Percentiles rank a stretch among this genome's conserved stretches.
These are phyloP conservation scores for Diplosphaera chodatii DNA, from an alignment of 139 green algal species.

Conservation along the genomic window DNA sequence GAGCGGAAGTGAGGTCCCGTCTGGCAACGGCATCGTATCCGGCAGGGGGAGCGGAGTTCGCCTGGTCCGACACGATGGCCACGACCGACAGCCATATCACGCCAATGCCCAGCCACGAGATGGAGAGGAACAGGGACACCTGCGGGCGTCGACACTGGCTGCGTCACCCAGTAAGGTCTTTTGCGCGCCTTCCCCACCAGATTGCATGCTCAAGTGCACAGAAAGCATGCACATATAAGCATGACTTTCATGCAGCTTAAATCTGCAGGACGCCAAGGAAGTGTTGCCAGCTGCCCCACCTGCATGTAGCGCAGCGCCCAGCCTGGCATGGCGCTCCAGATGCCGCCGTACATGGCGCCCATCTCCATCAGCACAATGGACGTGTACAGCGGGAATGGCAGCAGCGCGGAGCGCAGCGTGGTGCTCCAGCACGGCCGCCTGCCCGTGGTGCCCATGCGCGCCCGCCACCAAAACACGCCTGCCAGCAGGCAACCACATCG, in stretches of 20 bases:
- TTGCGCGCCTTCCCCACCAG: too few relatives aligned
- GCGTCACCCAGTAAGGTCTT: too few relatives aligned
- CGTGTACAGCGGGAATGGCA: conserved; percentile 17
- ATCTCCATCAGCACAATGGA: conserved; percentile 9
- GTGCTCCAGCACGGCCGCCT: conserved; percentile 17
- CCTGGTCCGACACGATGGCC: neutral
- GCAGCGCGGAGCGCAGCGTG: conserved; percentile 5
- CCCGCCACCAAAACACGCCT: conserved; percentile 34
- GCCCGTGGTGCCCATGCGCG: conserved; percentile 11
- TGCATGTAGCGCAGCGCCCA: conserved; percentile 2
- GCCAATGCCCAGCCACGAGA: neutral
- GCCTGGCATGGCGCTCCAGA: neutral
- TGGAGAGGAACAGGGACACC: neutral
- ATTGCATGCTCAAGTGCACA: too few relatives aligned
- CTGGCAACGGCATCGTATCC: neutral
- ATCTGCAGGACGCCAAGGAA: too few relatives aligned
- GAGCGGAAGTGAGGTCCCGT: neutral
- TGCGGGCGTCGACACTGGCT: too few relatives aligned
- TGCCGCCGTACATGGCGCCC: conserved; percentile 8
- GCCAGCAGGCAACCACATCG: neutral
- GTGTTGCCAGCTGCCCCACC: too few relatives aligned
- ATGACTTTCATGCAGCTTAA: too few relatives aligned
- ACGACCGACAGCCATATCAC: conserved; percentile 2
- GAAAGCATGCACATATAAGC: too few relatives aligned
- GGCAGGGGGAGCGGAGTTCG: too few relatives aligned